Evolutionary conservation across 192 early-diverging fungal genomes (phyloP).

Genomic region (Linnemannia exigua): DNA sequence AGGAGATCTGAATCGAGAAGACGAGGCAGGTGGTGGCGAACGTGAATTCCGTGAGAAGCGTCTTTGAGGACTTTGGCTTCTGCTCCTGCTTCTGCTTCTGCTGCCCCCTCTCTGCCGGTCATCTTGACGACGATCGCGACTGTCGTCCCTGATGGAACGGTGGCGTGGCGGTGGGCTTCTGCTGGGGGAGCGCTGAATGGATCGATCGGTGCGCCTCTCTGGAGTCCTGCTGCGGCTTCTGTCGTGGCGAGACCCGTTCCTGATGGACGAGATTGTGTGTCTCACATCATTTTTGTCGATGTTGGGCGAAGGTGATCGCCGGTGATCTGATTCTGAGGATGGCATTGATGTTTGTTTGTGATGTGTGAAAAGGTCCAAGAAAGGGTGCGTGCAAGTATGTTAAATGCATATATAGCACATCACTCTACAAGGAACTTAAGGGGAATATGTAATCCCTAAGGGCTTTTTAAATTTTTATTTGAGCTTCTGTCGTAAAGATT

Average conservation of each 20-base stretch:
- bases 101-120: neutral
- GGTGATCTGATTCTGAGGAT: slow-evolving; percentile 7
- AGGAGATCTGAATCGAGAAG: slow-evolving; percentile 21
- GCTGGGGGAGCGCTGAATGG: neutral
- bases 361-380: neutral
- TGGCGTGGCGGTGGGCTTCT: neutral
- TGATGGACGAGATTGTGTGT: slow-evolving; percentile 4
- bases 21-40: neutral
- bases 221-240: neutral
- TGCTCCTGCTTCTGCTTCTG: slow-evolving; percentile 5
- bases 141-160: slow-evolving; percentile 8
- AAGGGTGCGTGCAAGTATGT: too few species aligned
- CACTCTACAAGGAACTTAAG: too few species aligned
- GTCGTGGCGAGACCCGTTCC: neutral
- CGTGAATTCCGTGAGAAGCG: neutral
- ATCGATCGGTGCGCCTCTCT: neutral
- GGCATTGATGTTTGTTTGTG: neutral
- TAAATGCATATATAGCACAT: too few species aligned
- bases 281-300: neutral
- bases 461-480: slow-evolving; percentile 15
- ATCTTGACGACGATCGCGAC: neutral
- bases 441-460: too few species aligned
- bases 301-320: slow-evolving; percentile 1
- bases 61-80: neutral
- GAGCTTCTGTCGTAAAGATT: neutral